Conservation (phyloP, 768 basidiomycete species). For the Serendipita sp. region DNA sequence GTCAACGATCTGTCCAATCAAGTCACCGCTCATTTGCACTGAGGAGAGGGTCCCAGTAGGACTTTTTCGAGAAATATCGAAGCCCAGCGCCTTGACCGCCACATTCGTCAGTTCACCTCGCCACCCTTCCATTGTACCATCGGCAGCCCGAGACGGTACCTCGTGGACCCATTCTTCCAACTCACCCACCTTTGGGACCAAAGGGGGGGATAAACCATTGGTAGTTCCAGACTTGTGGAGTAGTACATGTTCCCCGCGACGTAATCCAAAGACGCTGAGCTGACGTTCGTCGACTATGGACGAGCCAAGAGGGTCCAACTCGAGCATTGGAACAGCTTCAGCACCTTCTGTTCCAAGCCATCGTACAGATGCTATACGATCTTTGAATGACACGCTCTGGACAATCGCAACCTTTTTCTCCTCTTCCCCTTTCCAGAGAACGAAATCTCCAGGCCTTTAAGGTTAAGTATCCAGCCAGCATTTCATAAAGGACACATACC, state of each 20-base stretch:
- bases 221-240: constrained; percentile 52
- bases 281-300: constrained; percentile 33
- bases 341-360: constrained; percentile 22
- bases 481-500: constrained; percentile 30
- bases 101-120: constrained; percentile 19
- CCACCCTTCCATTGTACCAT: constrained; percentile 50
- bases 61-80: not conserved
- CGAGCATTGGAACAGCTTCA: constrained; percentile 66
- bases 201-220: constrained; percentile 53
- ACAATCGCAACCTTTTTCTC: constrained; percentile 52
- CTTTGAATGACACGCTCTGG: constrained; percentile 54
- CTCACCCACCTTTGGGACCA: constrained; percentile 74
- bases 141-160: constrained; percentile 26
- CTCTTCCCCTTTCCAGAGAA: constrained; percentile 68
- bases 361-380: constrained; percentile 53
- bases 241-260: constrained; percentile 72
- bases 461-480: not conserved
- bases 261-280: constrained; percentile 42
- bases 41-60: not conserved
- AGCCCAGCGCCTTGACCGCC: constrained; percentile 10
- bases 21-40: not conserved
- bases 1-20: not conserved
- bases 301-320: constrained; percentile 71
- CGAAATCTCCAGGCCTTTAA: constrained; percentile 81
- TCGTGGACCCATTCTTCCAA: constrained; percentile 67